phyloP scores from a whole-genome alignment of 2,329 filamentous ascomycete species.

The Parascedosporium putredinis region DNA sequence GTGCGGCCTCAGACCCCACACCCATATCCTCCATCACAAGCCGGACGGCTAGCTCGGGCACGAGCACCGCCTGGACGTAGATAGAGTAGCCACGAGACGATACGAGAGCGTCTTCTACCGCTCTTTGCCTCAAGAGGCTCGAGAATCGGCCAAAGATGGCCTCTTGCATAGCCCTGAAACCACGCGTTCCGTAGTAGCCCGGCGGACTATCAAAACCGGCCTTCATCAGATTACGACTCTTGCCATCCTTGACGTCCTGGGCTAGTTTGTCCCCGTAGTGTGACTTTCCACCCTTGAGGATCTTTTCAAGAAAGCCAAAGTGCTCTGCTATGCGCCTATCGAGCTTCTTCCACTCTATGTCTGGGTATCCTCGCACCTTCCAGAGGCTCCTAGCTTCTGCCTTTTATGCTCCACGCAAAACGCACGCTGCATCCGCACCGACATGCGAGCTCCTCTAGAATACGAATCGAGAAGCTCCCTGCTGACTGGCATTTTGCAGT shows the following conservation, averaged over 20 bases:
- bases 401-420: slow-evolving; percentile 58
- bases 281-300: slow-evolving; percentile 51
- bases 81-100: slow-evolving; percentile 54
- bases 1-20: slow-evolving; percentile 31
- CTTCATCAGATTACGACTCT: slow-evolving; percentile 48
- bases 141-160: slow-evolving; percentile 53
- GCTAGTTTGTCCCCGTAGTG: slow-evolving; percentile 50
- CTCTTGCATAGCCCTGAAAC: slow-evolving; percentile 62
- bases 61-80: slow-evolving; percentile 65
- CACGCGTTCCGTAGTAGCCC: slow-evolving; percentile 76
- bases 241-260: slow-evolving; percentile 43
- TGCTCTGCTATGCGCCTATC: slow-evolving; percentile 47
- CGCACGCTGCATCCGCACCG: slow-evolving; percentile 44
- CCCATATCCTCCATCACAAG: slow-evolving; percentile 48
- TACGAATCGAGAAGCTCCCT: slow-evolving; percentile 42
- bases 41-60: slow-evolving; percentile 55
- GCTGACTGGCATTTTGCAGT: slow-evolving; percentile 54
- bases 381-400: slow-evolving; percentile 39
- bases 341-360: slow-evolving; percentile 58
- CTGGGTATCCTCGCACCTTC: slow-evolving; percentile 51
- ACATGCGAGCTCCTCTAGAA: slow-evolving; percentile 35
- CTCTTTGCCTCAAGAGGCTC: slow-evolving; percentile 47
- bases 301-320: slow-evolving; percentile 40
- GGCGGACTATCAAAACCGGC: slow-evolving; percentile 51
- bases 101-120: slow-evolving; percentile 54